A percentile compares a stretch with the other conserved stretches of the same genome.
Conservation (phyloP, 2,329 filamentous ascomycete genomes). For the Stagonosporopsis rhizophila region DNA sequence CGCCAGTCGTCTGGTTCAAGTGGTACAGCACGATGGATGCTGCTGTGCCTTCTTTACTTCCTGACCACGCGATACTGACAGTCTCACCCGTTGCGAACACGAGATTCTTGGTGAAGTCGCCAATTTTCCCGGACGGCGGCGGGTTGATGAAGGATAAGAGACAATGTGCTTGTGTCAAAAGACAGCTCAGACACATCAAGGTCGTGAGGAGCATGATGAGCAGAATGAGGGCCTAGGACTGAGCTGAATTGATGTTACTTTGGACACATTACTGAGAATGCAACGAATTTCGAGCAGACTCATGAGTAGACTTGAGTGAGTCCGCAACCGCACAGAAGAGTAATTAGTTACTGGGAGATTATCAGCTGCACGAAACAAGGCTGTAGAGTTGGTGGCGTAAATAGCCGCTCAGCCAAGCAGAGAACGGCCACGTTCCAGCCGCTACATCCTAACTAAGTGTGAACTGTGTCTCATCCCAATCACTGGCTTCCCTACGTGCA, state of each 20-base stretch:
- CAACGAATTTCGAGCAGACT: too few relatives aligned
- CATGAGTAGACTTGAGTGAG: too few relatives aligned
- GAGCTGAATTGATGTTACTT: not conserved
- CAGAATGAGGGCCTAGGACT: not conserved
- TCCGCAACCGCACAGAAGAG: too few relatives aligned
- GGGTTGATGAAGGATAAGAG: not conserved
- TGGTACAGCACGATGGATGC: conserved; percentile 16
- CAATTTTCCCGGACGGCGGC: not conserved
- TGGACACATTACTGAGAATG: too few relatives aligned
- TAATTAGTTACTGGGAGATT: too few relatives aligned
- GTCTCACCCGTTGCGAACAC: conserved; percentile 7
- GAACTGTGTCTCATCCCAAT: too few relatives aligned
- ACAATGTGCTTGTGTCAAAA: not conserved
- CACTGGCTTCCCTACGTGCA: too few relatives aligned
- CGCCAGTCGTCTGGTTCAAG: conserved; percentile 8
- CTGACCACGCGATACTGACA: conserved; percentile 11
- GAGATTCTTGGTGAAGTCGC: conserved; percentile 9
- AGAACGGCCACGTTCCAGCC: too few relatives aligned
- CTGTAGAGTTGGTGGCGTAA: not conserved
- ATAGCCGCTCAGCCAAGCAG: too few relatives aligned
- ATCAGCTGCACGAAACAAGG: not conserved
- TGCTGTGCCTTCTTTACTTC: conserved; percentile 1
- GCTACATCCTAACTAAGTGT: too few relatives aligned
- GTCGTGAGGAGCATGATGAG: not conserved
- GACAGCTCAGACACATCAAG: not conserved